phyloP scores from a whole-genome alignment of 1,139 yeast species.

The Saccharomyces hybrid region DNA sequence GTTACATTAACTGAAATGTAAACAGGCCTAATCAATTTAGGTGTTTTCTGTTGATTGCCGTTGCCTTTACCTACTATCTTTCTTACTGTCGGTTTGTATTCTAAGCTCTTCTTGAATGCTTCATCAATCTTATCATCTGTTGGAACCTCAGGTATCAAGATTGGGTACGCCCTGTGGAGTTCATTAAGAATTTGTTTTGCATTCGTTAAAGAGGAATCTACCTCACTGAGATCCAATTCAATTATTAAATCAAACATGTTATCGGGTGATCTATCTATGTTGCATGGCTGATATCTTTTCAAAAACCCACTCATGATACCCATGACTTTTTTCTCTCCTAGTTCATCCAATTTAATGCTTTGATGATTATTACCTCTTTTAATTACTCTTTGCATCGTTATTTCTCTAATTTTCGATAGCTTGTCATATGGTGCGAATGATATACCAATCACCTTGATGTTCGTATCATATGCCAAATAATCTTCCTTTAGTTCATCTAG shows the following conservation, averaged over 20 bases:
- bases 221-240: constrained; percentile 39
- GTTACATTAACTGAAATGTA: constrained; percentile 36
- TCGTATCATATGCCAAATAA: constrained; percentile 33
- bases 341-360: constrained; percentile 52
- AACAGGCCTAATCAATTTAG: constrained; percentile 28
- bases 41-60: constrained; percentile 14
- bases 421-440: constrained; percentile 51
- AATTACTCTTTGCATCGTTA: constrained; percentile 55
- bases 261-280: constrained; percentile 49
- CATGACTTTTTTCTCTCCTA: constrained; percentile 42
- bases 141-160: constrained; percentile 41
- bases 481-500: constrained; percentile 37
- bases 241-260: constrained; percentile 56
- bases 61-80: constrained; percentile 34
- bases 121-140: constrained; percentile 33
- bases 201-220: constrained; percentile 47
- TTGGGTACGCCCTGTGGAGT: constrained; percentile 41
- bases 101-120: constrained; percentile 45
- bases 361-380: constrained; percentile 87
- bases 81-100: constrained; percentile 44
- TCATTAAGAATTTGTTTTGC: constrained; percentile 39
- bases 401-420: constrained; percentile 26
- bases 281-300: constrained; percentile 56
- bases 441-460: constrained; percentile 52
- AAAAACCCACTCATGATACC: constrained; percentile 71